Evolutionary conservation across 768 basidiomycete species (phyloP).

Genomic region (Leccinum ochraceum): DNA sequence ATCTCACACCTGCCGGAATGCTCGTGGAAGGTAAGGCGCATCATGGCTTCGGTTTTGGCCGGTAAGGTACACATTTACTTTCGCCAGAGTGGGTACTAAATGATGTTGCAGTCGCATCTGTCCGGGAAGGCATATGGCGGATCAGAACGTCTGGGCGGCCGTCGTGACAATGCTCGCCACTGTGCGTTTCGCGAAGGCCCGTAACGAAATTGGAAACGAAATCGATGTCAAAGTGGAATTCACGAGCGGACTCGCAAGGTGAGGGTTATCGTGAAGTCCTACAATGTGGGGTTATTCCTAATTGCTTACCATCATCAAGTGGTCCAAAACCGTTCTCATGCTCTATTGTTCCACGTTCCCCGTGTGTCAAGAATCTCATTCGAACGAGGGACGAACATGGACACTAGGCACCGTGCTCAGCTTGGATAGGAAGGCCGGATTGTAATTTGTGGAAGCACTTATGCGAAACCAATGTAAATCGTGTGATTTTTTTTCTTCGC

Average conservation of each 20-base stretch:
- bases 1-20: constrained; percentile 35
- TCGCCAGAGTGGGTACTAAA: constrained; percentile 1
- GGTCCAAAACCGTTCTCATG: constrained; percentile 30
- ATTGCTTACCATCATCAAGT: constrained; percentile 12
- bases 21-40: constrained; percentile 6
- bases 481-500: too few relatives aligned
- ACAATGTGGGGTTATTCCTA: background rate
- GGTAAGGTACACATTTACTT: constrained; percentile 13
- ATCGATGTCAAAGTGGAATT: constrained; percentile 29
- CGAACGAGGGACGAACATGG: constrained; percentile 2
- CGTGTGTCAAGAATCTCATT: constrained; percentile 18
- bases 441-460: background rate
- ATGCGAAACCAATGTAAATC: too few relatives aligned
- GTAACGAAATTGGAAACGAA: constrained; percentile 32
- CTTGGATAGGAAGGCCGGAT: background rate
- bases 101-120: constrained; percentile 27
- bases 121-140: constrained; percentile 37
- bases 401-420: background rate
- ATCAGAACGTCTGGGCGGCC: constrained; percentile 34
- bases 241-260: constrained; percentile 25
- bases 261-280: background rate
- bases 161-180: constrained; percentile 35
- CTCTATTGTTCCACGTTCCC: constrained; percentile 20
- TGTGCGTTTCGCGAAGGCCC: constrained; percentile 27
- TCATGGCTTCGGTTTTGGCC: constrained; percentile 28